These are phyloP conservation scores for Pseudogymnoascus sp. DNA, from an alignment of 2,329 filamentous ascomycete species.

Conservation along the genomic window DNA sequence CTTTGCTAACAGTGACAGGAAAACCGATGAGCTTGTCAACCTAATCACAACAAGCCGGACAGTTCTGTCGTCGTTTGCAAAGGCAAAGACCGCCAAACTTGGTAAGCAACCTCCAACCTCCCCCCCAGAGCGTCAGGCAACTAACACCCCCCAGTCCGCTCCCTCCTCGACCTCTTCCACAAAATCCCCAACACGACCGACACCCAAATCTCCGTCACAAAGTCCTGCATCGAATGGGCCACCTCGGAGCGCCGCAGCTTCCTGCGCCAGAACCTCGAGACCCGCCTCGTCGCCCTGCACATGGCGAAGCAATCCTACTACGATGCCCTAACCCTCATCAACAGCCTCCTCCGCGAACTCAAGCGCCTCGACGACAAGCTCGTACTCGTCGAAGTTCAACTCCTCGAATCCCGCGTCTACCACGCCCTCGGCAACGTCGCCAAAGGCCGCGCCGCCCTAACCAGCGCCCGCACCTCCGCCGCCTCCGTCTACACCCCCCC, in stretches of 20 bases:
- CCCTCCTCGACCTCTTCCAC: slow-evolving; percentile 91
- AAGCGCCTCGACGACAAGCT: slow-evolving; percentile 98
- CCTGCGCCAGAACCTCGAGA: slow-evolving; percentile 96
- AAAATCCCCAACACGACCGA: slow-evolving; percentile 92
- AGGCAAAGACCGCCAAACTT: slow-evolving; percentile 97
- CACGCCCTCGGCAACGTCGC: slow-evolving; percentile 94
- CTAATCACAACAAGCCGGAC: slow-evolving; percentile 85
- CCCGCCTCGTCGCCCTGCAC: slow-evolving; percentile 84
- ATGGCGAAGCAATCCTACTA: slow-evolving; percentile 98
- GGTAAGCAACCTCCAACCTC: slow-evolving; percentile 50
- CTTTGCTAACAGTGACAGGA: slow-evolving; percentile 43
- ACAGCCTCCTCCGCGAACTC: slow-evolving; percentile 88
- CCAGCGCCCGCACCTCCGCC: slow-evolving; percentile 86
- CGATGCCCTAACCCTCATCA: slow-evolving; percentile 93
- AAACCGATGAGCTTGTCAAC: slow-evolving; percentile 76
- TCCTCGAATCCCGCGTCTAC: slow-evolving; percentile 94
- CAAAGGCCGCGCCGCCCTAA: slow-evolving; percentile 91
- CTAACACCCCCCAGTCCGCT: slow-evolving; percentile 59
- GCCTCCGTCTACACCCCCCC: slow-evolving; percentile 97
- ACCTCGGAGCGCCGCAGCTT: slow-evolving; percentile 90
- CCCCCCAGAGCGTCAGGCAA: slow-evolving; percentile 7
- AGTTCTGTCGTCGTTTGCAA: slow-evolving; percentile 91
- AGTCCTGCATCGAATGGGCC: slow-evolving; percentile 99
- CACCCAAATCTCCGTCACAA: slow-evolving; percentile 88
- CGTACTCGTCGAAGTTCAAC: slow-evolving; percentile 93